Evolutionary conservation across 225 moss, liverwort and hornwort genomes (phyloP).

Genomic region (Takakia lepidozioides): DNA sequence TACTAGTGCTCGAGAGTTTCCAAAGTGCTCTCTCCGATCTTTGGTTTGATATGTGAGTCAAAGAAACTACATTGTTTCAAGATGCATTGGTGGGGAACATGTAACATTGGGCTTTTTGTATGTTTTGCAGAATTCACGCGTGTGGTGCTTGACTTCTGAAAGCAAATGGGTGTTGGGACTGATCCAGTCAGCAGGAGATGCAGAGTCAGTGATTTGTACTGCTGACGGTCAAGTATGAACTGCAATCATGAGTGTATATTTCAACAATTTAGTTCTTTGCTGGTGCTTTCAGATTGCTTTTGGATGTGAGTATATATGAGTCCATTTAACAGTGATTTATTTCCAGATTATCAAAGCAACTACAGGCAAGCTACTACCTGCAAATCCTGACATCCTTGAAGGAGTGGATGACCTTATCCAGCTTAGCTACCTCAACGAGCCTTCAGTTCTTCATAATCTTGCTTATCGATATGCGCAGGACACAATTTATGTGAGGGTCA

Average conservation of each 20-base stretch:
- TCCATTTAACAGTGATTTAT: constrained; percentile 12
- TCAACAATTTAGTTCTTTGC: neutral
- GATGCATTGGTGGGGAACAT: neutral
- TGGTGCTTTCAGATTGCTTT: constrained; percentile 5
- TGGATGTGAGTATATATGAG: constrained; percentile 7
- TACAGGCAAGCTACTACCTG: constrained; percentile 30
- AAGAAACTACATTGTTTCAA: constrained; percentile 1
- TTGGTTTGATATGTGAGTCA: neutral
- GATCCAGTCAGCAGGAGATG: constrained; percentile 34
- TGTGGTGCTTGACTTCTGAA: constrained; percentile 48
- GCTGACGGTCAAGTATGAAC: constrained; percentile 41
- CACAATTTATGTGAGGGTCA: constrained; percentile 43
- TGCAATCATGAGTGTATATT: too few species aligned
- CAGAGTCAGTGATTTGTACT: constrained; percentile 38
- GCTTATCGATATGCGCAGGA: constrained; percentile 38
- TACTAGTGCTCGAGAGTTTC: too few species aligned
- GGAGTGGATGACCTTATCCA: constrained; percentile 52
- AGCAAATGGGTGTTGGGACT: constrained; percentile 43
- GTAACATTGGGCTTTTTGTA: constrained; percentile 6
- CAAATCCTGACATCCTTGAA: constrained; percentile 54
- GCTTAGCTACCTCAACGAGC: constrained; percentile 54
- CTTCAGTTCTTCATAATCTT: constrained; percentile 49
- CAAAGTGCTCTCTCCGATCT: neutral
- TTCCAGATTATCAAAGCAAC: constrained; percentile 42
- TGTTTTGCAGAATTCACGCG: constrained; percentile 39